Evolutionary conservation across 257 asterid species (phyloP), one percentile per base, ranked within the genome.

Genomic region (Penstemon newberryi): DNA sequence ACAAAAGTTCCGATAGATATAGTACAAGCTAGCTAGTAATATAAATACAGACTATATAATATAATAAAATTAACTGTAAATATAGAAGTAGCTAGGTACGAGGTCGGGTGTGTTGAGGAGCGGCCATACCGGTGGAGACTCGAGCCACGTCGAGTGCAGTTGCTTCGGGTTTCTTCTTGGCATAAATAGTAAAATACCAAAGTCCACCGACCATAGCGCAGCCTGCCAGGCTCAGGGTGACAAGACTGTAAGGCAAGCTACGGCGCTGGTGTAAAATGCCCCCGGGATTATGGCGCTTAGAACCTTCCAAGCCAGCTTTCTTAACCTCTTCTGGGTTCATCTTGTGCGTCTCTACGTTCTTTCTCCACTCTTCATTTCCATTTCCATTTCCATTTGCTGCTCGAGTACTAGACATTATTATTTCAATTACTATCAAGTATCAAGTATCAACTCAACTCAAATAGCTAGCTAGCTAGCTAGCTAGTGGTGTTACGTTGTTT

Each of bases 311-410:
- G 0, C 95, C 96, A 4, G 81, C 79, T 33, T 63, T 81, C 37
- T 67, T 85, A 67, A 83, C 87, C 49, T 84, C 95, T 40, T 92
- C 96, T 3, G 92, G 50, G 51, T 82, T 85, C 98, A 91, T 91
- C 80, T 86, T 91, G 83, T 80, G 85, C 13, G 96, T 87, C 70
- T 85, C 96, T 6, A 96, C 95, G 75, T 75, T 86, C 6, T 77
- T 88, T 39, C 84, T 86, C 96, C 96, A 83, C 2, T 86, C 89
- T 10, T 86, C 86, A 10, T 71, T 71, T 65, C 75, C 83, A n/a
- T 37, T 43, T 71, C 78, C 66, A 80, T 80, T 74, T 63, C 55
- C 55, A 6, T 2, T 43, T 43, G 37, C n/a, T 41, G 18, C 18
- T 15, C 18, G 18, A 15, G 18, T 15, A 15, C 18, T 15, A 15